Conservation (phyloP, 208 protist species). For the Phytomonas sp. region DNA sequence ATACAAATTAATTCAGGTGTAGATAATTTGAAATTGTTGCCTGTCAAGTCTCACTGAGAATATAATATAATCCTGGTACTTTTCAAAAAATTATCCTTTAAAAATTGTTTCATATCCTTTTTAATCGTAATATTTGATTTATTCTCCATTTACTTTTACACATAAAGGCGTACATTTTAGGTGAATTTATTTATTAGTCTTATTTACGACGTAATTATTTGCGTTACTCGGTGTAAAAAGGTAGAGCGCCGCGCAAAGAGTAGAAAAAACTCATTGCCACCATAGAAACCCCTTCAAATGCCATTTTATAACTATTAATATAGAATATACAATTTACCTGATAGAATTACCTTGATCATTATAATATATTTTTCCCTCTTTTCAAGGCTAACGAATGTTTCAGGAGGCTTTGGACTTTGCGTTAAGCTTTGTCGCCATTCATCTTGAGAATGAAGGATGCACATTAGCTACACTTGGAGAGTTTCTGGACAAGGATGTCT, state of each 20-base stretch:
- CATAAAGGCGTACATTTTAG: neutral
- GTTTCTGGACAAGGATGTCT: constrained; percentile 53
- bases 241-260: neutral
- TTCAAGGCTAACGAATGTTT: constrained; percentile 31
- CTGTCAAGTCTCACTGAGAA: neutral
- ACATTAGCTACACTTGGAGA: constrained; percentile 42
- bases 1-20: neutral
- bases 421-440: constrained; percentile 57
- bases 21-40: neutral
- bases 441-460: constrained; percentile 37
- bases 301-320: neutral
- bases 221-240: neutral
- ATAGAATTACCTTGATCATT: neutral
- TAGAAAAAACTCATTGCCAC: neutral
- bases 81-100: too few relatives aligned
- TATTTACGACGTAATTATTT: neutral
- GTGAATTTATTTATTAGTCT: neutral
- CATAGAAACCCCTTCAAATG: neutral
- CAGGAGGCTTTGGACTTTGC: constrained; percentile 35
- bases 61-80: neutral
- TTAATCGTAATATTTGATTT: neutral
- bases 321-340: neutral
- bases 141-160: neutral
- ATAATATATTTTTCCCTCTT: neutral
- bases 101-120: too few relatives aligned